Percentiles rank a stretch among this genome's conserved stretches.
phyloP scores from a whole-genome alignment of 1,284 basidiomycete species.

The Apiotrichum porosum region DNA sequence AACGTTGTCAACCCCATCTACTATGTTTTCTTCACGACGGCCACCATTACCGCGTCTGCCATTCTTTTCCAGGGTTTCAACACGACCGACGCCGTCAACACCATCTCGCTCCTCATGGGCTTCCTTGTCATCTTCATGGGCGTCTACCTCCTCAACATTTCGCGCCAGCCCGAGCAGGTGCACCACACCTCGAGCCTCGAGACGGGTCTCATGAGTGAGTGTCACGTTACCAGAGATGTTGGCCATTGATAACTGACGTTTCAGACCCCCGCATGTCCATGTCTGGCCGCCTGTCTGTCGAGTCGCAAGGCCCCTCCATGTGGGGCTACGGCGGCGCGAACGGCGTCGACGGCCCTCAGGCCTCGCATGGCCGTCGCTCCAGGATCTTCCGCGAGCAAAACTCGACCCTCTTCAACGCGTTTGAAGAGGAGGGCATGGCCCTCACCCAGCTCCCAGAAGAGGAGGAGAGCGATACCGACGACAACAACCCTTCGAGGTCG shows the following conservation, averaged over 20 bases:
- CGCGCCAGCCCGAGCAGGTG: conserved; percentile 60
- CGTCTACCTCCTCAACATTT: conserved; percentile 83
- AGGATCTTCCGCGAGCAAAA: conserved; percentile 61
- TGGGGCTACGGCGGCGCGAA: conserved; percentile 34
- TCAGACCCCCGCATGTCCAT: conserved; percentile 50
- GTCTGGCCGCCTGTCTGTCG: conserved; percentile 45
- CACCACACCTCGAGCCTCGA: conserved; percentile 56
- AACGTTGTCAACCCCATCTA: conserved; percentile 99
- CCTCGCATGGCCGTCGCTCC: conserved; percentile 51
- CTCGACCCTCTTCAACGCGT: conserved; percentile 45
- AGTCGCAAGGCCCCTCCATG: conserved; percentile 37
- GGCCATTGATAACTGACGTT: neutral
- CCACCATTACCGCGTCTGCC: conserved; percentile 88
- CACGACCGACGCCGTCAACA: conserved; percentile 74
- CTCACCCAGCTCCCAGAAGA: conserved; percentile 46
- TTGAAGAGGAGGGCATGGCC: conserved; percentile 46
- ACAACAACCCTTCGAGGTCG: conserved; percentile 5
- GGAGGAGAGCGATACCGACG: conserved; percentile 40
- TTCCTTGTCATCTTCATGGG: conserved; percentile 88
- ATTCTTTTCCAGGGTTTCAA: conserved; percentile 97
- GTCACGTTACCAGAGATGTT: conserved; percentile 2
- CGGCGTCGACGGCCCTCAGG: conserved; percentile 38
- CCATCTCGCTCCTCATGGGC: conserved; percentile 76
- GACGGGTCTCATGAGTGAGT: conserved; percentile 68
- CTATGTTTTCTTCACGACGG: conserved; percentile 97